These are phyloP conservation scores for Somion occarium DNA, from an alignment of 1,284 basidiomycete genomes.

Conservation along the genomic window DNA sequence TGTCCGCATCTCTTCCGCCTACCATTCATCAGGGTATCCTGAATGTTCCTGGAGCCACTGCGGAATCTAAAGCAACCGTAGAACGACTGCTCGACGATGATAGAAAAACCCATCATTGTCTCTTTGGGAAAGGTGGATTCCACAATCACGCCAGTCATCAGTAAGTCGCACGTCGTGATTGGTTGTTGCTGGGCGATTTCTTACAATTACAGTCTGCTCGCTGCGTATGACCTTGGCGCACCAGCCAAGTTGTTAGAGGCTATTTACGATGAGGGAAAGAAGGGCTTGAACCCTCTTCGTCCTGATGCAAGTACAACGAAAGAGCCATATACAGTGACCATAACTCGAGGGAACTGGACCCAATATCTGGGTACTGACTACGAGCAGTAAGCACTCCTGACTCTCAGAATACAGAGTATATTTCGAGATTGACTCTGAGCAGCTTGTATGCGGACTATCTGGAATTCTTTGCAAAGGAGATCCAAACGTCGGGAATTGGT, in stretches of 20 bases:
- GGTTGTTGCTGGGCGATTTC: not conserved
- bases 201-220: conserved; percentile 41
- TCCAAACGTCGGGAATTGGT: conserved; percentile 37
- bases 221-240: conserved; percentile 65
- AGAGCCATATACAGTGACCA: conserved; percentile 30
- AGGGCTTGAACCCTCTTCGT: conserved; percentile 40
- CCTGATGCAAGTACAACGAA: conserved; percentile 32
- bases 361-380: conserved; percentile 42
- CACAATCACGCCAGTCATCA: conserved; percentile 68
- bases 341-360: conserved; percentile 49
- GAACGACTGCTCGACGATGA: conserved; percentile 53
- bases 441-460: conserved; percentile 53
- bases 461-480: conserved; percentile 49
- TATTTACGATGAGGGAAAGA: conserved; percentile 43
- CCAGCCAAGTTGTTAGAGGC: conserved; percentile 44
- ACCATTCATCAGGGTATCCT: conserved; percentile 36
- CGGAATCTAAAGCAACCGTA: conserved; percentile 38
- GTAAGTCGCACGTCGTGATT: conserved; percentile 26
- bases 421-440: conserved; percentile 12
- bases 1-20: not conserved
- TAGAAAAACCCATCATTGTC: conserved; percentile 52
- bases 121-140: conserved; percentile 42
- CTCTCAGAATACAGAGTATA: not conserved
- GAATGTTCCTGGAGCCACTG: conserved; percentile 46
- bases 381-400: conserved; percentile 36